phyloP scores from a whole-genome alignment of 1,284 basidiomycete species.

The Rhizoctonia solani region DNA sequence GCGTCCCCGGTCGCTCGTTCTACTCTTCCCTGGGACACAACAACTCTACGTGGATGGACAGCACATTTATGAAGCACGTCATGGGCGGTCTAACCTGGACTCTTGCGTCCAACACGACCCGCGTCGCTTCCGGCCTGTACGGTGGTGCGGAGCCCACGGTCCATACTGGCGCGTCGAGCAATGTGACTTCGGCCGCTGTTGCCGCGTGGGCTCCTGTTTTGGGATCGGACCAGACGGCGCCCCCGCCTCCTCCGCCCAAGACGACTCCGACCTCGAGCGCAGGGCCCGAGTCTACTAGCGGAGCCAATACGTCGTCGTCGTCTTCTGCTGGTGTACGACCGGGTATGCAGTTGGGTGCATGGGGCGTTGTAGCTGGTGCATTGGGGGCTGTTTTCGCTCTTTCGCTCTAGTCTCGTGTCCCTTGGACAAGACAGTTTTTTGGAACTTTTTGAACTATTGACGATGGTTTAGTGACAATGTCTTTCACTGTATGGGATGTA shows the following conservation, averaged over 20 bases:
- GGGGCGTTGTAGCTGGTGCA: conserved; percentile 1
- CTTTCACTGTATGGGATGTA: too few species aligned
- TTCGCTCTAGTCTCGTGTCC: background rate
- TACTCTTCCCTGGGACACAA: conserved; percentile 78
- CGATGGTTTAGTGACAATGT: too few species aligned
- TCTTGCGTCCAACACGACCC: conserved; percentile 25
- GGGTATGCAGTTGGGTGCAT: background rate
- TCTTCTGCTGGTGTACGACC: background rate
- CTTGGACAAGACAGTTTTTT: too few species aligned
- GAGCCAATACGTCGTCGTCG: background rate
- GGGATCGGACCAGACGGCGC: conserved; percentile 3
- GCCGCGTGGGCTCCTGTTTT: conserved; percentile 7
- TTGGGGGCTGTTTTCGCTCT: background rate
- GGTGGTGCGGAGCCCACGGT: conserved; percentile 4
- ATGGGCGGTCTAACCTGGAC: conserved; percentile 52
- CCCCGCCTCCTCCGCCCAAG: background rate
- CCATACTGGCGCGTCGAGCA: conserved; percentile 26
- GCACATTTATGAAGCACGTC: conserved; percentile 49
- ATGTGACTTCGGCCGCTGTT: background rate
- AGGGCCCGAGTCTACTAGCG: background rate
- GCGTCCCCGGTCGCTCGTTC: conserved; percentile 65
- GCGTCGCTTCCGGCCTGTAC: conserved; percentile 12
- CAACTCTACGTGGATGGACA: conserved; percentile 48
- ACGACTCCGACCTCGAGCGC: background rate
- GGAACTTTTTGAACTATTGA: too few species aligned